Base-by-base conservation (phyloP, 2,329 filamentous ascomycete genomes). In the Curvularia sp. region DNA sequence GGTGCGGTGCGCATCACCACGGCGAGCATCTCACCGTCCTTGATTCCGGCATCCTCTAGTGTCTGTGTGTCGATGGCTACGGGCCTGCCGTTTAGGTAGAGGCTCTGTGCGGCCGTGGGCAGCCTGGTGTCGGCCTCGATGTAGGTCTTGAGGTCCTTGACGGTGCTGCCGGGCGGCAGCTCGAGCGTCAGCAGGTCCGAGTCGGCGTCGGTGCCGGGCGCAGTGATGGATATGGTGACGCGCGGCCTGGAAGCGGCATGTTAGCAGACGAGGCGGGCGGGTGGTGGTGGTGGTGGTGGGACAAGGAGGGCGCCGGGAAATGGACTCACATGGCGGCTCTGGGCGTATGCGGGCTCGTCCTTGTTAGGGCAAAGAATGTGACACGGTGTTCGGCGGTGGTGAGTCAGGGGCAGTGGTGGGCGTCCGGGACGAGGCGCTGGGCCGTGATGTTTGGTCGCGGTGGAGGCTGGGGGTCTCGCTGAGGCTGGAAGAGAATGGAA, bases 11-110 rank as follows among this genome's bases (percentile, higher is more conserved):
- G 75, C 66, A 97, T 89, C 74, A 96, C 90, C 67, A 98, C 85
- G 30, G 91, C 92, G 64, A 99, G 82, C 91, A 99, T 93, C 73
- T 97, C 95, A 55, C 92, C 92, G 79, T 98, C 92, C 49, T 83
- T 86, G 69, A 99, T 90, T 42, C 89, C 86, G 31, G 93, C 85
- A 70, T 94, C 85, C 66, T 93, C 87, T 73, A 99, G 85, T 3
- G 93, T 97, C 77, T 93, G 90, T 58, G 85, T 79, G 70, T 93
- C 89, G 78, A 93, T 89, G 66, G 82, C 85, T 55, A 99, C 87
- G 42, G 93, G 86, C 65, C 87, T 86, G 65, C 94, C 95, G 76
- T 97, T 96, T 80, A 94, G 90, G 79, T 95, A 96, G 74, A 98
- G 88, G 73, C 92, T 88, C 77, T 97, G 93, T 47, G 89, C 84